These are phyloP conservation scores for Ceratobasidium sp. DNA, from an alignment of 1,284 basidiomycete species.

Conservation along the genomic window DNA sequence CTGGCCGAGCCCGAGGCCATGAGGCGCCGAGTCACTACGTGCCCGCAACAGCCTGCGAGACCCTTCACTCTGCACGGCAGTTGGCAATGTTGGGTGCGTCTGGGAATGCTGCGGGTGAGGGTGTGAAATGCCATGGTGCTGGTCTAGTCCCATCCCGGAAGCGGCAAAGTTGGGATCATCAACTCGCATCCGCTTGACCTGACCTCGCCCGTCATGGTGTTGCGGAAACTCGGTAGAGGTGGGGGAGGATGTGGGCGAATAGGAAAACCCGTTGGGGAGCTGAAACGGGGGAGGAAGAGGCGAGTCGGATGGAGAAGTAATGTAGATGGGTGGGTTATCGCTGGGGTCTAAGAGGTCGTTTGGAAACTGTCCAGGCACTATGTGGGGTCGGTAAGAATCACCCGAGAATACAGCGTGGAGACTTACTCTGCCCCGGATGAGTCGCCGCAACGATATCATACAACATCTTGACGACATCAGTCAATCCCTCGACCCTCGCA, in stretches of 20 bases:
- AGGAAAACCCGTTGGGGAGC: slow-evolving; percentile 28
- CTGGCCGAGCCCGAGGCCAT: slow-evolving; percentile 52
- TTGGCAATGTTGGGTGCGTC: slow-evolving; percentile 43
- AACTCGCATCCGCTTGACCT: slow-evolving; percentile 25
- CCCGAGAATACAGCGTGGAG: slow-evolving; percentile 15
- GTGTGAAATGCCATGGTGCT: slow-evolving; percentile 16
- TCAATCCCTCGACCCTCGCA: slow-evolving; percentile 52
- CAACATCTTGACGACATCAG: slow-evolving; percentile 54
- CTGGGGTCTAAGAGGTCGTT: slow-evolving; percentile 62
- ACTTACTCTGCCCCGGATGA: slow-evolving; percentile 60
- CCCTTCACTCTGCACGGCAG: slow-evolving; percentile 1
- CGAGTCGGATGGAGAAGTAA: slow-evolving; percentile 59
- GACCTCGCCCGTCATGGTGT: slow-evolving; percentile 5
- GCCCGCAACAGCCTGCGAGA: slow-evolving; percentile 50
- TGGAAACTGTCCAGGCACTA: slow-evolving; percentile 68
- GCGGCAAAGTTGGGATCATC: slow-evolving; percentile 9
- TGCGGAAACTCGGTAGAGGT: slow-evolving; percentile 65
- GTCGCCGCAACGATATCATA: slow-evolving; percentile 64
- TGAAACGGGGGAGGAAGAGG: slow-evolving; percentile 45
- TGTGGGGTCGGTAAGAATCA: slow-evolving; percentile 27
- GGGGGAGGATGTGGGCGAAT: slow-evolving; percentile 48
- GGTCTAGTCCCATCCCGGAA: slow-evolving; percentile 1
- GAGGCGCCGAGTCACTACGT: slow-evolving; percentile 57
- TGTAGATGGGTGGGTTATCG: slow-evolving; percentile 65
- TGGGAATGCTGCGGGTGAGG: slow-evolving; percentile 47